phyloP scores from a whole-genome alignment of 169 alveolate species.

The Neospora caninum region DNA sequence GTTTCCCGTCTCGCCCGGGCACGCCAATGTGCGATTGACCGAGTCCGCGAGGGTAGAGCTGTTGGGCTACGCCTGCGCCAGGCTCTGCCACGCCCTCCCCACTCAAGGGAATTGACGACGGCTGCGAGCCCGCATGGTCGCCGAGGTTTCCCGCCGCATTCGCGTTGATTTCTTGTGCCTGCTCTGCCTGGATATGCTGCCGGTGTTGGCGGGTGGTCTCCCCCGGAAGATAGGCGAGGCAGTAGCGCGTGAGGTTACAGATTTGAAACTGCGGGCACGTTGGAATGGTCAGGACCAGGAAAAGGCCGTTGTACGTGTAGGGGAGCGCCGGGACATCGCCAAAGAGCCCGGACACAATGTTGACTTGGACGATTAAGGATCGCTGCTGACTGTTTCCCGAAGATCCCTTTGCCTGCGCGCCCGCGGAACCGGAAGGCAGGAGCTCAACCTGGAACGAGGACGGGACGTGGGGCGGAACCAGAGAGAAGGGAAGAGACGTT shows the following conservation, averaged over 20 bases:
- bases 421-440: slow-evolving; percentile 38
- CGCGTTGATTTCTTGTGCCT: background rate
- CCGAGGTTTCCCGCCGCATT: background rate
- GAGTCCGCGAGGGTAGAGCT: background rate
- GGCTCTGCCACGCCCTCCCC: slow-evolving; percentile 5
- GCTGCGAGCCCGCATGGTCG: background rate
- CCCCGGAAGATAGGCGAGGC: slow-evolving; percentile 77
- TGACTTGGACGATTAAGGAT: slow-evolving; percentile 76
- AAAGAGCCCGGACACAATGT: slow-evolving; percentile 81
- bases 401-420: background rate
- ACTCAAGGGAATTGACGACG: background rate
- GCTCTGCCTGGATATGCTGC: slow-evolving; percentile 31
- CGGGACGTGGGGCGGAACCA: slow-evolving; percentile 80
- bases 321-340: slow-evolving; percentile 82
- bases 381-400: slow-evolving; percentile 14
- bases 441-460: slow-evolving; percentile 78
- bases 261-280: slow-evolving; percentile 81
- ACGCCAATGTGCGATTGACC: slow-evolving; percentile 5
- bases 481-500: slow-evolving; percentile 73
- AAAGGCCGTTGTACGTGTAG: slow-evolving; percentile 83
- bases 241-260: slow-evolving; percentile 78
- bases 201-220: slow-evolving; percentile 22
- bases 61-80: background rate
- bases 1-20: background rate
- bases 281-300: slow-evolving; percentile 79